Evolutionary conservation across 768 basidiomycete genomes (phyloP).

Genomic region (Rickenella mellea): DNA sequence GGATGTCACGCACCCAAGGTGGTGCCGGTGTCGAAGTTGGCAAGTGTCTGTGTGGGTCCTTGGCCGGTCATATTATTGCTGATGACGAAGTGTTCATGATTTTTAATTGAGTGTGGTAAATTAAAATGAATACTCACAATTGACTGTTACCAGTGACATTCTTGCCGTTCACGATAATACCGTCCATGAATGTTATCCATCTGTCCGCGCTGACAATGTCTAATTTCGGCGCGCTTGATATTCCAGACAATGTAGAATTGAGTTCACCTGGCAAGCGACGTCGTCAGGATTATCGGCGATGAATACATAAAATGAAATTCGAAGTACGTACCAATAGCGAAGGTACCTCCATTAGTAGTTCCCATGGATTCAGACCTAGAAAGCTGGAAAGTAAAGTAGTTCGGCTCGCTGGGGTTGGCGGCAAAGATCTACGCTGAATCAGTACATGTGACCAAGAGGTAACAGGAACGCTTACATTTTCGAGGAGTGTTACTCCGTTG

Average conservation of each 20-base stretch:
- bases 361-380: constrained; percentile 7
- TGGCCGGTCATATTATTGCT: neutral
- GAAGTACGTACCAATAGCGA: constrained; percentile 10
- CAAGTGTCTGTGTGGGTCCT: constrained; percentile 4
- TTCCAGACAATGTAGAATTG: neutral
- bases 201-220: neutral
- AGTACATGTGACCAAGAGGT: neutral
- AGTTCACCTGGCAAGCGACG: too few species aligned
- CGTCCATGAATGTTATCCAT: constrained; percentile 10
- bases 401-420: constrained; percentile 1
- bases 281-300: too few species aligned
- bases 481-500: neutral
- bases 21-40: constrained; percentile 10
- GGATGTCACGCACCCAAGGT: too few species aligned
- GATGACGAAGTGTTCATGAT: neutral
- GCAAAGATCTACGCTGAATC: neutral
- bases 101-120: too few species aligned
- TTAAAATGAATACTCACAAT: neutral
- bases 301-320: too few species aligned
- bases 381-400: constrained; percentile 9
- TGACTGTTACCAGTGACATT: neutral
- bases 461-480: neutral
- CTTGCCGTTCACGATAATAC: constrained; percentile 10
- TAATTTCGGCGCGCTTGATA: neutral
- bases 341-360: constrained; percentile 9